Percentiles rank a stretch among this genome's conserved stretches.
Evolutionary conservation across 805 yeast species (phyloP).

Genomic region (Metschnikowia corniflorae): DNA sequence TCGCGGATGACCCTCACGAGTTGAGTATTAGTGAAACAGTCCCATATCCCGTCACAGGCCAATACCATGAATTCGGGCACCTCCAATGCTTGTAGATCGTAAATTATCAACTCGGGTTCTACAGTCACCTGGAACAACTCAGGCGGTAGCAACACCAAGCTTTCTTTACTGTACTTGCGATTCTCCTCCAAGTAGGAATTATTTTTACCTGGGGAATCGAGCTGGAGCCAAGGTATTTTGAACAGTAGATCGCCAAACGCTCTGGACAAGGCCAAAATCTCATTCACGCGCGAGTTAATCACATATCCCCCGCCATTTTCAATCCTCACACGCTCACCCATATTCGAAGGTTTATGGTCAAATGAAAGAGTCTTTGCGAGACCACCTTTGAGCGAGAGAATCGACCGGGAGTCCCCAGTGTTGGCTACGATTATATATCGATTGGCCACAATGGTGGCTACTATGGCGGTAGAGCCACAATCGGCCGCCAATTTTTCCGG

Average conservation of each 20-base stretch:
- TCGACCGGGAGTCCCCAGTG: constrained; percentile 73
- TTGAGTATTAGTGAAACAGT: constrained; percentile 51
- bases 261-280: constrained; percentile 40
- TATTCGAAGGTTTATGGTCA: constrained; percentile 42
- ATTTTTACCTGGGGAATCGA: constrained; percentile 19
- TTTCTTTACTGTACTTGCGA: constrained; percentile 22
- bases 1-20: constrained; percentile 53
- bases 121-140: constrained; percentile 42
- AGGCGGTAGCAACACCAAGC: constrained; percentile 37
- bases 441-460: constrained; percentile 29
- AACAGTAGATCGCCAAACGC: constrained; percentile 45
- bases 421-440: constrained; percentile 56
- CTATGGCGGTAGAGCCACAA: constrained; percentile 43
- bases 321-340: constrained; percentile 43
- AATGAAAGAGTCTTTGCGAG: constrained; percentile 47
- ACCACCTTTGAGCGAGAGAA: constrained; percentile 49
- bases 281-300: constrained; percentile 38
- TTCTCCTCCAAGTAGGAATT: constrained; percentile 31
- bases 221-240: constrained; percentile 35
- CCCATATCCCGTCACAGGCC: constrained; percentile 49
- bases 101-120: constrained; percentile 41
- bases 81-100: constrained; percentile 29
- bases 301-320: constrained; percentile 40
- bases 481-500: constrained; percentile 25
- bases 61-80: constrained; percentile 36